Conservation (phyloP, 768 basidiomycete species). For the Lentinula guzmanii region DNA sequence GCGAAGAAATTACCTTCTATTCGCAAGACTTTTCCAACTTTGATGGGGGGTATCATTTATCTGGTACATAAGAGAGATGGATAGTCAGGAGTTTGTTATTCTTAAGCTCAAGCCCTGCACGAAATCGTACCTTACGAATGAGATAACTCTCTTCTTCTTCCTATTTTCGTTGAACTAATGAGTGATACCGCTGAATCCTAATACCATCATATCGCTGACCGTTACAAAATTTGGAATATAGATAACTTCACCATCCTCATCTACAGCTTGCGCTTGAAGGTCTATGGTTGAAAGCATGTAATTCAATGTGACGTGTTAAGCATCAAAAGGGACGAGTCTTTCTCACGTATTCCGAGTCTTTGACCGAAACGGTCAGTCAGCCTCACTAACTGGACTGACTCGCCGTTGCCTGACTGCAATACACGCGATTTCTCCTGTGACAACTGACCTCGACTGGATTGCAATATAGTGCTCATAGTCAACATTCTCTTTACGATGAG, state of each 20-base stretch:
- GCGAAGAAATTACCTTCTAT: slow-evolving; percentile 49
- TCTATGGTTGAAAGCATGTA: background rate
- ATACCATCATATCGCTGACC: slow-evolving; percentile 19
- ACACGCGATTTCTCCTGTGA: no score
- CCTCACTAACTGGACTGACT: no score
- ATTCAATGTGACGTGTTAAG: no score
- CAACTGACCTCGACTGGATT: no score
- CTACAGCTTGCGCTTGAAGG: background rate
- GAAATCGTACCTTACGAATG: slow-evolving; percentile 56
- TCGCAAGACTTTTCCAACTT: slow-evolving; percentile 74
- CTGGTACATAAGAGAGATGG: slow-evolving; percentile 28
- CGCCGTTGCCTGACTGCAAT: no score
- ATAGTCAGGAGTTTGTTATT: background rate
- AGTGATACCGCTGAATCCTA: background rate
- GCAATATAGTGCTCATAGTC: no score
- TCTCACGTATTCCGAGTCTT: no score
- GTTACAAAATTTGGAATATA: slow-evolving; percentile 79
- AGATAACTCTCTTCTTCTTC: slow-evolving; percentile 72
- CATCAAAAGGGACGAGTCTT: no score
- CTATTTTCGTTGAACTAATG: slow-evolving; percentile 19
- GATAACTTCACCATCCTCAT: slow-evolving; percentile 35
- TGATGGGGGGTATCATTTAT: slow-evolving; percentile 73
- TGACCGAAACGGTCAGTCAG: no score
- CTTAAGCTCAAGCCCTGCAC: background rate
- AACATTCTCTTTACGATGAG: no score